phyloP scores from a whole-genome alignment of 768 basidiomycete genomes.

The Boletus patriciae region DNA sequence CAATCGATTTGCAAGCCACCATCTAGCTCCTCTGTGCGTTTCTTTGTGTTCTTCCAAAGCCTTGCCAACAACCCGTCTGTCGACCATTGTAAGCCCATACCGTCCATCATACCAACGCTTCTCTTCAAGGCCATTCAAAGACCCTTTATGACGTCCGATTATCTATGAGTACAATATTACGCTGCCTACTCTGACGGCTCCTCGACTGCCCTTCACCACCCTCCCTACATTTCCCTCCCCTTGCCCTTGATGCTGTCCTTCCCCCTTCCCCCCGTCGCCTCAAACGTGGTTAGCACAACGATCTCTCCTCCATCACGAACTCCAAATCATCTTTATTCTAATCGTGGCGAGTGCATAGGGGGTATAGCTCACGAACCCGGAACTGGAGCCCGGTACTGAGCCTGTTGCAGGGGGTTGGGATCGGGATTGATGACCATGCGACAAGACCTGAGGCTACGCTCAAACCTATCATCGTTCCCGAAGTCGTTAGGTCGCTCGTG shows the following conservation, averaged over 20 bases:
- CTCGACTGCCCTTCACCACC: not conserved
- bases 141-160: too few relatives aligned
- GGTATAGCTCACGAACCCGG: not conserved
- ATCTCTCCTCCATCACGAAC: conserved; percentile 67
- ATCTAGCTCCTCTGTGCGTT: too few relatives aligned
- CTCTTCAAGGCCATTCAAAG: too few relatives aligned
- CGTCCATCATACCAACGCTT: too few relatives aligned
- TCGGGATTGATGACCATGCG: not conserved
- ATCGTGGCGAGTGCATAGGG: too few relatives aligned
- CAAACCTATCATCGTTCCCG: conserved; percentile 91
- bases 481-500: conserved; percentile 85
- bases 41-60: too few relatives aligned
- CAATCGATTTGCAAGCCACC: too few relatives aligned
- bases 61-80: too few relatives aligned
- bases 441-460: conserved; percentile 50
- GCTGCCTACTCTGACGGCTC: not conserved
- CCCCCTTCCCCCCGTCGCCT: conserved; percentile 11
- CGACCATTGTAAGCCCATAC: too few relatives aligned
- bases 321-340: conserved; percentile 91
- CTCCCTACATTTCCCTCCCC: not conserved
- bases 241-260: not conserved
- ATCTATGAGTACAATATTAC: too few relatives aligned
- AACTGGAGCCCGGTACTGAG: too few relatives aligned
- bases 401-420: too few relatives aligned
- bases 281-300: conserved; percentile 59